phyloP scores from a whole-genome alignment of 768 basidiomycete species.

The Lentinula guzmanii region DNA sequence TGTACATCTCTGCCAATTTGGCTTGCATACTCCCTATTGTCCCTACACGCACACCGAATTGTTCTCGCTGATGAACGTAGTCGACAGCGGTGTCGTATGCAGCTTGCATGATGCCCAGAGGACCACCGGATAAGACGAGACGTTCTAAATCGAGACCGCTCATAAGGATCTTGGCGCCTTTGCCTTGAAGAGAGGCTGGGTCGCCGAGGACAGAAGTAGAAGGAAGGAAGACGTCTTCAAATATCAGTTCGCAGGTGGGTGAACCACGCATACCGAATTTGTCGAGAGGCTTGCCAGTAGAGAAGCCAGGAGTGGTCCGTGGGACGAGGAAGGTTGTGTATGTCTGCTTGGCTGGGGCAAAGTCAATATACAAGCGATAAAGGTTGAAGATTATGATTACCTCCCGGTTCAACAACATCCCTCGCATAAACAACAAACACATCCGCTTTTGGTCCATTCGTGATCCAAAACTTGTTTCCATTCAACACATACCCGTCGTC shows the following conservation, averaged over 20 bases:
- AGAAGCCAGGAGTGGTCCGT: conserved; percentile 76
- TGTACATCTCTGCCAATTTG: conserved; percentile 93
- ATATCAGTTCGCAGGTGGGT: conserved; percentile 90
- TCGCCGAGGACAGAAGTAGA: conserved; percentile 21
- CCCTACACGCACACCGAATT: conserved; percentile 83
- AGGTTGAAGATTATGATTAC: conserved; percentile 36
- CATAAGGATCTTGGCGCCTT: conserved; percentile 87
- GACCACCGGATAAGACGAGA: conserved; percentile 87
- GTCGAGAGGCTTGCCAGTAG: conserved; percentile 85
- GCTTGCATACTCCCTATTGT: conserved; percentile 96
- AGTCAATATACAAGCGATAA: background rate
- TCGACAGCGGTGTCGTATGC: conserved; percentile 85
- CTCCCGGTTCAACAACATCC: conserved; percentile 28
- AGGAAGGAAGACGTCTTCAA: conserved; percentile 87
- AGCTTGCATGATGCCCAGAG: conserved; percentile 89
- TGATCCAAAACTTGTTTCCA: conserved; percentile 97
- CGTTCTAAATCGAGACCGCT: conserved; percentile 90
- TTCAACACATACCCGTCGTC: conserved; percentile 71
- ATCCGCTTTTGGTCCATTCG: conserved; percentile 88
- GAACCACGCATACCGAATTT: conserved; percentile 97
- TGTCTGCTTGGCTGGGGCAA: conserved; percentile 51
- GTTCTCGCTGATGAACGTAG: conserved; percentile 90
- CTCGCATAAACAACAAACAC: conserved; percentile 93
- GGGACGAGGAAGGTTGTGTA: conserved; percentile 93
- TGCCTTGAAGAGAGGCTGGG: conserved; percentile 73